These are phyloP conservation scores for Coemansia sp. DNA, from an alignment of 192 early-diverging fungal species.

Conservation along the genomic window DNA sequence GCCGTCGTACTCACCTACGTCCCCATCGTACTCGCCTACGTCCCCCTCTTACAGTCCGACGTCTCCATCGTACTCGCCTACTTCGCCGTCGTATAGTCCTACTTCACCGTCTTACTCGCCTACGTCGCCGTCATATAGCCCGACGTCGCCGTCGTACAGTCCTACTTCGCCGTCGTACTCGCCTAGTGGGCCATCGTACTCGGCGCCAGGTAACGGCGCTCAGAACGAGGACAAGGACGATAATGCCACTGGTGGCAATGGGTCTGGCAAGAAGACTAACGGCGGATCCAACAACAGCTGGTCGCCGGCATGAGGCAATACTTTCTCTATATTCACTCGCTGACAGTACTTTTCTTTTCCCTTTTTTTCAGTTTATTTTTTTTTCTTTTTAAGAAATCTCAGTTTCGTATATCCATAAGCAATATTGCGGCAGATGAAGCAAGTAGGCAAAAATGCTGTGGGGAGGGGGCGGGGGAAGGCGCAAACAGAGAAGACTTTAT, in stretches of 20 bases:
- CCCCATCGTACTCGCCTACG: constrained; percentile 70
- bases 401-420: background rate
- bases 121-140: constrained; percentile 34
- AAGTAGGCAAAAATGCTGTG: background rate
- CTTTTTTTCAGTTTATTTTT: background rate
- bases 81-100: constrained; percentile 74
- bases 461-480: background rate
- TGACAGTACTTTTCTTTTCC: background rate
- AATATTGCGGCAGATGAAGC: background rate
- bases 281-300: constrained; percentile 28
- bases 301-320: constrained; percentile 36
- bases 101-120: constrained; percentile 73
- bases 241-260: constrained; percentile 11
- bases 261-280: constrained; percentile 11
- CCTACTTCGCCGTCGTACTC: constrained; percentile 67
- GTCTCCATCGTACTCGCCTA: constrained; percentile 71
- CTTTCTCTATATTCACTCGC: background rate
- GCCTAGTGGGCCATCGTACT: constrained; percentile 18
- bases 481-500: background rate
- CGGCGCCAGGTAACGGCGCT: background rate
- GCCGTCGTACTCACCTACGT: constrained; percentile 55
- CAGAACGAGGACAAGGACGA: constrained; percentile 15
- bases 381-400: background rate
- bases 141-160: constrained; percentile 66
- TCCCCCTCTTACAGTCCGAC: constrained; percentile 78